Evolutionary conservation across 2,329 filamentous ascomycete species (phyloP).

Genomic region (Lasiodiplodia sp.): DNA sequence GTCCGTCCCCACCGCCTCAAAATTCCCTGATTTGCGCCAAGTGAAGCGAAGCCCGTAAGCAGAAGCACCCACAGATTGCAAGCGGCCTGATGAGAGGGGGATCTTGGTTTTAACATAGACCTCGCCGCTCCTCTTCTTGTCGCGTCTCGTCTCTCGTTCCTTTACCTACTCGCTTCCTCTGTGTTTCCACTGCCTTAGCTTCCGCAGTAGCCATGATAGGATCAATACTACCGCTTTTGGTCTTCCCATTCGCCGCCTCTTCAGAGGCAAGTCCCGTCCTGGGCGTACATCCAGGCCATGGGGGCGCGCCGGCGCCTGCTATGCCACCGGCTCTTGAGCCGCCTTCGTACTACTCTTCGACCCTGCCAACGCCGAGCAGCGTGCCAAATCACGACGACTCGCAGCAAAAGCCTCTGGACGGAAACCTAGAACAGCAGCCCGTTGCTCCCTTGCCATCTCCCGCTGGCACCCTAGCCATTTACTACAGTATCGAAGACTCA

Average conservation of each 20-base stretch:
- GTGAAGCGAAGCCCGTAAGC: slow-evolving; percentile 13
- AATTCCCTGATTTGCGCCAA: slow-evolving; percentile 19
- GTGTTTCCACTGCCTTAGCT: not conserved
- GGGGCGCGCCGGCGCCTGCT: slow-evolving; percentile 13
- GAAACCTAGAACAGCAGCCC: not conserved
- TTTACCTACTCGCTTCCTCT: not conserved
- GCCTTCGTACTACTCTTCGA: slow-evolving; percentile 8
- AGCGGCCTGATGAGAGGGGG: slow-evolving; percentile 6
- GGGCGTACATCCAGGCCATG: slow-evolving; percentile 25
- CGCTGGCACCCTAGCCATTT: not conserved
- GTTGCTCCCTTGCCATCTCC: not conserved
- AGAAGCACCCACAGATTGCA: slow-evolving; percentile 9
- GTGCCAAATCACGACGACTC: slow-evolving; percentile 2
- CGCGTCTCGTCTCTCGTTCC: not conserved
- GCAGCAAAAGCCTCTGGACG: slow-evolving; percentile 11
- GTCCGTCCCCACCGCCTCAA: slow-evolving; percentile 4
- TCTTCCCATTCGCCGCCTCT: slow-evolving; percentile 9
- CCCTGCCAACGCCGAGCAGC: slow-evolving; percentile 1
- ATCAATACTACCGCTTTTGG: slow-evolving; percentile 11
- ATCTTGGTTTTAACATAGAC: slow-evolving; percentile 17
- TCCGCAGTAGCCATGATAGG: not conserved
- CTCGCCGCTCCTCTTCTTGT: not conserved
- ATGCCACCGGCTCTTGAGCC: slow-evolving; percentile 4
- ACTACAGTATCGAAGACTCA: slow-evolving; percentile 5
- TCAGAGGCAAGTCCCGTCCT: slow-evolving; percentile 5